These are phyloP conservation scores for Corchorus olitorius DNA, from an alignment of 345 rosid genomes.

Conservation along the genomic window DNA sequence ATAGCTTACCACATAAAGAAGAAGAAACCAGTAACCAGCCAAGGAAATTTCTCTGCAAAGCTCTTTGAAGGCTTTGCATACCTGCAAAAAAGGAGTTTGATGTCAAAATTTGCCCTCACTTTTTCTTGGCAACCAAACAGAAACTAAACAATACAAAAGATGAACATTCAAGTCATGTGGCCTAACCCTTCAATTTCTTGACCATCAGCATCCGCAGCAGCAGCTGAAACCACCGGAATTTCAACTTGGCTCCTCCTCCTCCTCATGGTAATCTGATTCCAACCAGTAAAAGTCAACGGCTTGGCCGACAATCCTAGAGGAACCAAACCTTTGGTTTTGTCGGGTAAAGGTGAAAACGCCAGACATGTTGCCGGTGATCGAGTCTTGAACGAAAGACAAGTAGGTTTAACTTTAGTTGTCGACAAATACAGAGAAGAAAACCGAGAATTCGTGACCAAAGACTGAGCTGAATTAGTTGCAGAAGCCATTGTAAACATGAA, in stretches of 20 bases:
- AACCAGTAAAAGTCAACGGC: conserved; percentile 25
- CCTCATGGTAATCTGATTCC: conserved; percentile 23
- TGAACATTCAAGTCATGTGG: background rate
- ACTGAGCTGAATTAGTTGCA: conserved; percentile 22
- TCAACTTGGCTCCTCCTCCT: conserved; percentile 30
- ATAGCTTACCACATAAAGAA: conserved; percentile 51
- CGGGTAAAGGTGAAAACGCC: conserved; percentile 36
- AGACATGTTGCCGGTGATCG: conserved; percentile 29
- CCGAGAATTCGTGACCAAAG: conserved; percentile 25
- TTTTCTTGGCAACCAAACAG: conserved; percentile 32
- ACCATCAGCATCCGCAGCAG: conserved; percentile 50
- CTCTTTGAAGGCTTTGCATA: conserved; percentile 44
- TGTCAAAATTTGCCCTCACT: background rate
- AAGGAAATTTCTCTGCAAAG: conserved; percentile 52
- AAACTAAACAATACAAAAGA: background rate
- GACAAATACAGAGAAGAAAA: conserved; percentile 38
- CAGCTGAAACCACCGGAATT: conserved; percentile 33
- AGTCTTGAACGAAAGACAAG: conserved; percentile 19
- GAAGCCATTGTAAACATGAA: conserved; percentile 36
- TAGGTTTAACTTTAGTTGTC: conserved; percentile 18
- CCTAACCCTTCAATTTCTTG: conserved; percentile 32
- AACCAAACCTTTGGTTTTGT: conserved; percentile 3
- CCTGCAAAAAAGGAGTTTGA: conserved; percentile 24
- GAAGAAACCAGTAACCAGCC: conserved; percentile 54
- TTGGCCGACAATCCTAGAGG: conserved; percentile 18